Percentiles rank a stretch among this genome's conserved stretches.
These are phyloP conservation scores for Exobasidium rhododendri DNA, from an alignment of 1,284 basidiomycete genomes.

Conservation along the genomic window DNA sequence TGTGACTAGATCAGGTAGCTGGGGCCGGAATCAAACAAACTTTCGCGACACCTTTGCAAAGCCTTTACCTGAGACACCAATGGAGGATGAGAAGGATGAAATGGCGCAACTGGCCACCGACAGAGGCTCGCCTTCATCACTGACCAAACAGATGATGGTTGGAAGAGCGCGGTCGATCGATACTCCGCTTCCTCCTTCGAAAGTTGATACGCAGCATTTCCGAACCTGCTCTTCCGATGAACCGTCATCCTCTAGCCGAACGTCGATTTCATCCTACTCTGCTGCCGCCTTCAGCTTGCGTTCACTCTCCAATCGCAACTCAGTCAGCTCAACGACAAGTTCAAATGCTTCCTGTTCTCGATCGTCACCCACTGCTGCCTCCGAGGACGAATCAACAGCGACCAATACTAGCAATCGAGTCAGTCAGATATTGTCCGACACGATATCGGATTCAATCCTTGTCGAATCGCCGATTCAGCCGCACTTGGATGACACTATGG, in stretches of 20 bases:
- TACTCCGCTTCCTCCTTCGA: background rate
- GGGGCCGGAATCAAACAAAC: constrained; percentile 24
- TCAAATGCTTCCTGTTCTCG: constrained; percentile 12
- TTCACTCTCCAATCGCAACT: constrained; percentile 37
- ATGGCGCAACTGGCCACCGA: background rate
- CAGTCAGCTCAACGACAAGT: constrained; percentile 31
- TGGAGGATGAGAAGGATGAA: constrained; percentile 1
- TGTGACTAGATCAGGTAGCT: constrained; percentile 43
- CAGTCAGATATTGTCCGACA: background rate
- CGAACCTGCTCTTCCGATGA: constrained; percentile 14
- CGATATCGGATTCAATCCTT: background rate
- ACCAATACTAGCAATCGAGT: constrained; percentile 5
- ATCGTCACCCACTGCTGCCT: constrained; percentile 2
- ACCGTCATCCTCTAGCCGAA: constrained; percentile 9
- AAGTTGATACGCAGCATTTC: background rate
- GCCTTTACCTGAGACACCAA: background rate
- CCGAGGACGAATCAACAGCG: constrained; percentile 5
- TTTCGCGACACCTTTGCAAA: background rate
- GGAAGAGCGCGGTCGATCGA: background rate
- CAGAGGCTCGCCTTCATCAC: background rate
- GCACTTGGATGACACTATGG: background rate
- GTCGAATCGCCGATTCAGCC: constrained; percentile 1
- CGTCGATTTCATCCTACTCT: constrained; percentile 18
- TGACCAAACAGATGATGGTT: background rate
- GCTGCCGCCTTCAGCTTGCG: constrained; percentile 36